A percentile compares a stretch with the other conserved stretches of the same genome.
Evolutionary conservation across 306 rosid genomes (phyloP).

Genomic region (Clitoria ternatea): DNA sequence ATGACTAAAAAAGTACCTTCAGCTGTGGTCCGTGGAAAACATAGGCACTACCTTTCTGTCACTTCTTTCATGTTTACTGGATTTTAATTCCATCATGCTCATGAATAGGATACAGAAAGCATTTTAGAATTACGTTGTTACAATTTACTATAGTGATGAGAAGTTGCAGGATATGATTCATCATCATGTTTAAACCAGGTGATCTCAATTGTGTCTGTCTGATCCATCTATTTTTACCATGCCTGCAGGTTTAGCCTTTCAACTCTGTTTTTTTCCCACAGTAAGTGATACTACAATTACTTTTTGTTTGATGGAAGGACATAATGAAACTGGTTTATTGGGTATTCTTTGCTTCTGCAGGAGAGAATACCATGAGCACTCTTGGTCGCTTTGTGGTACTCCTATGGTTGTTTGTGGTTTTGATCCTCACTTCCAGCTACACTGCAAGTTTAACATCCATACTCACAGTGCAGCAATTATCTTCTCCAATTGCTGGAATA

Average conservation of each 20-base stretch:
- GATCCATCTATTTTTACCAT: conserved; percentile 18
- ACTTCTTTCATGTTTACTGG: conserved; percentile 4
- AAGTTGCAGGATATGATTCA: conserved; percentile 14
- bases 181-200: not conserved
- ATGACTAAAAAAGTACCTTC: not conserved
- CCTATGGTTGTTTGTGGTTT: conserved; percentile 93
- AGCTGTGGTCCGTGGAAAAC: not conserved
- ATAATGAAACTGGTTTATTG: conserved; percentile 16
- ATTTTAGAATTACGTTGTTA: conserved; percentile 20
- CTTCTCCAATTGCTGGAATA: conserved; percentile 71
- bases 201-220: conserved; percentile 20
- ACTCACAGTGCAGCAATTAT: conserved; percentile 88
- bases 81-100: conserved; percentile 19
- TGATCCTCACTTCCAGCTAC: conserved; percentile 94
- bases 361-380: conserved; percentile 86
- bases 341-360: conserved; percentile 42
- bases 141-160: not conserved
- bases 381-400: conserved; percentile 82
- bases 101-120: conserved; percentile 7
- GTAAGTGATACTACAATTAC: conserved; percentile 50
- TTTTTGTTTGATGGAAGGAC: conserved; percentile 25
- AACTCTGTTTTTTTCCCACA: conserved; percentile 88
- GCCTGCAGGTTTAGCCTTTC: conserved; percentile 95
- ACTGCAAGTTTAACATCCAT: conserved; percentile 98
- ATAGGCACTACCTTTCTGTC: conserved; percentile 5